A percentile compares a stretch with the other conserved stretches of the same genome.
These are phyloP conservation scores for Ophiognomonia clavigignenti-juglandacearum DNA, from an alignment of 2,329 filamentous ascomycete genomes.

Conservation along the genomic window DNA sequence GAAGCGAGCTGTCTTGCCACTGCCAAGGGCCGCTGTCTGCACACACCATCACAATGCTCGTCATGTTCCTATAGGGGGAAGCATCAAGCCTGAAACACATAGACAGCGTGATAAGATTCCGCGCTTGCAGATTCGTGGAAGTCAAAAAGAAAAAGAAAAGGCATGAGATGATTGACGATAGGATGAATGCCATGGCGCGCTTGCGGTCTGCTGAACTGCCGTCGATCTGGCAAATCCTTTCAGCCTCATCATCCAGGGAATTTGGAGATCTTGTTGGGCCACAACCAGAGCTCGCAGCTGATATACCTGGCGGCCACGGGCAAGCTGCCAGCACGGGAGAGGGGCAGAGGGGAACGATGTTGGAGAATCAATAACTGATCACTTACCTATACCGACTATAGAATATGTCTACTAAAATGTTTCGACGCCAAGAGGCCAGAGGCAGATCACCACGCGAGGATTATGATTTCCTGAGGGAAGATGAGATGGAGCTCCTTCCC, in stretches of 20 bases:
- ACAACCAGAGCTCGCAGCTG: not conserved
- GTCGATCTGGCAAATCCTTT: not conserved
- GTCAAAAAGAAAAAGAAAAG: not conserved
- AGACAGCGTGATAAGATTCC: not conserved
- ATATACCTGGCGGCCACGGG: not conserved
- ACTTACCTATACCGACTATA: too few species aligned
- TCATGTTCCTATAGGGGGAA: not conserved
- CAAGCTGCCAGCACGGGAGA: too few species aligned
- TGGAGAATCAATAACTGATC: too few species aligned
- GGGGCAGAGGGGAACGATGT: too few species aligned
- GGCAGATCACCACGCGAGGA: not conserved
- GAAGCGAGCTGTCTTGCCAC: slow-evolving; percentile 6
- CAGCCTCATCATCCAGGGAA: not conserved
- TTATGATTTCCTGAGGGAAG: not conserved
- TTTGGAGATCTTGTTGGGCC: not conserved
- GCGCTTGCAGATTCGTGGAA: not conserved
- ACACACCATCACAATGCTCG: slow-evolving; percentile 4
- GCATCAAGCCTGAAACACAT: slow-evolving; percentile 6
- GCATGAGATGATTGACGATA: not conserved
- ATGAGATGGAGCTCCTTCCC: not conserved
- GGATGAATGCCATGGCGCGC: too few species aligned
- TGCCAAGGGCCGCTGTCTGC: not conserved
- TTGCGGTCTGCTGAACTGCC: slow-evolving; percentile 3
- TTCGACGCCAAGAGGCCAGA: slow-evolving; percentile 5
- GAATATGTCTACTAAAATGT: not conserved